Evolutionary conservation across 176 grass and related monocot species (phyloP).

Genomic region (Oryza rufipogon): DNA sequence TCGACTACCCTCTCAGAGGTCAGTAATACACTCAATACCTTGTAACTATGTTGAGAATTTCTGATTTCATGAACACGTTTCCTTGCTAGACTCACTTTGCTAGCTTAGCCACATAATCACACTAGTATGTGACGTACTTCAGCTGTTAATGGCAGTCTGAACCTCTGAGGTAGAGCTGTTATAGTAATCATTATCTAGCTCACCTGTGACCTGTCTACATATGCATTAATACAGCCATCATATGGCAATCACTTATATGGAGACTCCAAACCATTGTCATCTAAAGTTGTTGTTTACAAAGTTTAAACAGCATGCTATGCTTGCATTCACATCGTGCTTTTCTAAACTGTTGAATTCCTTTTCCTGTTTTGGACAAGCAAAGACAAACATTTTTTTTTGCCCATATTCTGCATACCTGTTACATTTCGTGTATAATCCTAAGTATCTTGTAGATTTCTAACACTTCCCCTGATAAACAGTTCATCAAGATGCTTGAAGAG

Average conservation of each 20-base stretch:
- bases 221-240: not conserved
- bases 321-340: not conserved
- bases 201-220: not conserved
- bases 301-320: not conserved
- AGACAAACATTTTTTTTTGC: not conserved
- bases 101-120: not conserved
- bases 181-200: conserved; percentile 2
- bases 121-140: too few relatives aligned
- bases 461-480: conserved; percentile 44
- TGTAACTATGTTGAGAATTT: conserved; percentile 13
- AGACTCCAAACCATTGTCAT: conserved; percentile 4
- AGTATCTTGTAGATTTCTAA: not conserved
- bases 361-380: not conserved
- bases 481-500: conserved; percentile 76
- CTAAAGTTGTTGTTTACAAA: not conserved
- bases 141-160: not conserved
- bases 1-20: conserved; percentile 76
- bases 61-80: not conserved
- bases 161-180: not conserved
- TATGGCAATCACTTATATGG: conserved; percentile 2
- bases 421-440: too few relatives aligned
- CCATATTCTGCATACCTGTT: not conserved
- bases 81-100: not conserved
- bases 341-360: not conserved
- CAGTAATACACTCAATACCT: conserved; percentile 33